phyloP scores from a whole-genome alignment of 2,329 filamentous ascomycete species.

The Fusarium annulatum region DNA sequence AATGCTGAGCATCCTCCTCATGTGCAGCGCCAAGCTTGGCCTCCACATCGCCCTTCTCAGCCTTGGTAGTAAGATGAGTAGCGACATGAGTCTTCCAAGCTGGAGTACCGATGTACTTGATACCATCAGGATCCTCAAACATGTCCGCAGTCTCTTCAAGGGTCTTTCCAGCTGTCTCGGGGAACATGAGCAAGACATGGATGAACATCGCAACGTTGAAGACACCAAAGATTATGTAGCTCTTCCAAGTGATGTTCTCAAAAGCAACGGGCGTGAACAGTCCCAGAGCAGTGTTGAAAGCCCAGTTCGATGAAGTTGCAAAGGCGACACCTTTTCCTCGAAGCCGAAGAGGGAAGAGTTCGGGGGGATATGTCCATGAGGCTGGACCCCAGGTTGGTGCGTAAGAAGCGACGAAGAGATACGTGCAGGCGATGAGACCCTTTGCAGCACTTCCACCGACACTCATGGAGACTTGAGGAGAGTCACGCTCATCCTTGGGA shows the following conservation, averaged over 20 bases:
- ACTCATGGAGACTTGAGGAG: conserved; percentile 61
- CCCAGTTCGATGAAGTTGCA: conserved; percentile 58
- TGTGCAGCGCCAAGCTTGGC: conserved; percentile 27
- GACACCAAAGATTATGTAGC: conserved; percentile 34
- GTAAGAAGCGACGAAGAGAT: conserved; percentile 68
- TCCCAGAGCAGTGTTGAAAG: conserved; percentile 56
- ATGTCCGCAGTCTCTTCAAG: conserved; percentile 71
- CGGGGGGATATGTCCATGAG: conserved; percentile 68
- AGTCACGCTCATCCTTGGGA: conserved; percentile 58
- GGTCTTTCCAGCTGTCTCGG: conserved; percentile 59
- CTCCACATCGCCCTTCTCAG: conserved; percentile 37
- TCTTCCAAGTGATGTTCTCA: conserved; percentile 42
- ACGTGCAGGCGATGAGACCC: conserved; percentile 74
- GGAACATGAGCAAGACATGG: conserved; percentile 57
- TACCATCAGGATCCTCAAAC: conserved; percentile 43
- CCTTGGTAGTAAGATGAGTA: conserved; percentile 17
- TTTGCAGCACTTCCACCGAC: conserved; percentile 60
- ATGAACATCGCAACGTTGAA: conserved; percentile 38
- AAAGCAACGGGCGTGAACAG: conserved; percentile 44
- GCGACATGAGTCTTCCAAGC: conserved; percentile 38
- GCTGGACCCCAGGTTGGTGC: conserved; percentile 60
- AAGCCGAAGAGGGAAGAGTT: conserved; percentile 60
- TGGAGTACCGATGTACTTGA: conserved; percentile 32
- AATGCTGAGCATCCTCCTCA: neutral
- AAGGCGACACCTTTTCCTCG: conserved; percentile 65